A percentile compares a stretch with the other conserved stretches of the same genome.
phyloP scores from a whole-genome alignment of 306 rosid genomes.

The Fragaria iinumae region DNA sequence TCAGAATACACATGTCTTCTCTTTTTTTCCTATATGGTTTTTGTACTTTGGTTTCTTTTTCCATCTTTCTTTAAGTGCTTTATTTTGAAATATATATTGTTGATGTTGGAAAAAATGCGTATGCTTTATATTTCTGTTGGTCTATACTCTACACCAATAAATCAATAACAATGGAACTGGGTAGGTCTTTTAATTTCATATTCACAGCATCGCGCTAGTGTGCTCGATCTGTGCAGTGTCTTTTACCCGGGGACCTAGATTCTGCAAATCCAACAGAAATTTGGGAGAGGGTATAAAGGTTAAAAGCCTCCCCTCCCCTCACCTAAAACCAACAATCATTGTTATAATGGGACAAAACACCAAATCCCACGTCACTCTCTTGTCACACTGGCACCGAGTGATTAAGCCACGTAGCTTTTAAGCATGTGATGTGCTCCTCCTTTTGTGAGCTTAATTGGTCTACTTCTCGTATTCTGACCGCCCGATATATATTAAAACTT shows the following conservation, averaged over 20 bases:
- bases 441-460: neutral
- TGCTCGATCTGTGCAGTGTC: neutral
- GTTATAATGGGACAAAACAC: constrained; percentile 26
- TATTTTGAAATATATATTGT: neutral
- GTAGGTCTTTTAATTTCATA: neutral
- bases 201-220: neutral
- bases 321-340: constrained; percentile 14
- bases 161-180: neutral
- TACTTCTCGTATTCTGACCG: neutral
- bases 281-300: constrained; percentile 11
- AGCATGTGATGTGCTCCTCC: neutral
- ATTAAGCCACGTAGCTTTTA: constrained; percentile 6
- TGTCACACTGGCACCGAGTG: constrained; percentile 20
- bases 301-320: constrained; percentile 10
- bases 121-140: neutral
- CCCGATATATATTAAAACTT: neutral
- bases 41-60: neutral
- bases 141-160: no score
- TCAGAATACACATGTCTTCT: no score
- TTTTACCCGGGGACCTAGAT: neutral
- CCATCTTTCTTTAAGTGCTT: neutral
- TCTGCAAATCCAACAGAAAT: constrained; percentile 11
- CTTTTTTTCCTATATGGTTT: no score
- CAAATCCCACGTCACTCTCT: constrained; percentile 13
- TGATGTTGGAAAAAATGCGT: neutral